Base-by-base conservation (phyloP, 805 yeast genomes). In the Kuraishia molischiana region DNA sequence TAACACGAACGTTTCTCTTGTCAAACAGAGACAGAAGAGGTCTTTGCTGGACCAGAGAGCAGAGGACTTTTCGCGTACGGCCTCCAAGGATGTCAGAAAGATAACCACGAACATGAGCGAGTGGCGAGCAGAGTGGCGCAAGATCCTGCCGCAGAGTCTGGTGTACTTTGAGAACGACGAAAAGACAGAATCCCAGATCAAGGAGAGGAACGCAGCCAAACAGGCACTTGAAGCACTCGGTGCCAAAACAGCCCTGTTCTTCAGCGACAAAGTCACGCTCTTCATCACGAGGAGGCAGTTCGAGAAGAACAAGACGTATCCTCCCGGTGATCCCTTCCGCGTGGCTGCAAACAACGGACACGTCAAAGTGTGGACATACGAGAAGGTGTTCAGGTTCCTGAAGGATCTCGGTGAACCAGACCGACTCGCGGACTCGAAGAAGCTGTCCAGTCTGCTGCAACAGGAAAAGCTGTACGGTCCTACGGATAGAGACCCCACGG, bases 381-480 rank as follows among this genome's bases (percentile, higher is more conserved):
- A 85, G 39, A 90, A 89, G 56, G 86, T 89, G 2, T 72, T 77
- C 49, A 63, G 95, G 37, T 89, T 89, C 51, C 67, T 87, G 55
- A 72, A 68, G 43, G 75, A 84, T 54, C 61, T 84, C 48, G 77
- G 75, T 35, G 77, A 50, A 38, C 32, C 41, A 24, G 21, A 29
- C 6, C 13, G 31, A 14, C 13, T 28, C 6, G 24, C 30, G 13
- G 41, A 39, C 32, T 38, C 40, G n/a, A 58, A 64, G 24, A 62
- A 65, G 22, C 59, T 80, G 34, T 70, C 80, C 3, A 74, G 79
- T 35, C 65, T 90, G 44, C 68, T 90, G 48, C 77, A 79, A 44
- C 87, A 85, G 51, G 98, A 92, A 53, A 85, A 85, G 50, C 59
- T 85, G 11, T 78, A 75, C 54, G 97, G 96, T 10, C 83, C 95